Conservation (phyloP, 352 stramenopile species). For the Phytophthora parvispora region DNA sequence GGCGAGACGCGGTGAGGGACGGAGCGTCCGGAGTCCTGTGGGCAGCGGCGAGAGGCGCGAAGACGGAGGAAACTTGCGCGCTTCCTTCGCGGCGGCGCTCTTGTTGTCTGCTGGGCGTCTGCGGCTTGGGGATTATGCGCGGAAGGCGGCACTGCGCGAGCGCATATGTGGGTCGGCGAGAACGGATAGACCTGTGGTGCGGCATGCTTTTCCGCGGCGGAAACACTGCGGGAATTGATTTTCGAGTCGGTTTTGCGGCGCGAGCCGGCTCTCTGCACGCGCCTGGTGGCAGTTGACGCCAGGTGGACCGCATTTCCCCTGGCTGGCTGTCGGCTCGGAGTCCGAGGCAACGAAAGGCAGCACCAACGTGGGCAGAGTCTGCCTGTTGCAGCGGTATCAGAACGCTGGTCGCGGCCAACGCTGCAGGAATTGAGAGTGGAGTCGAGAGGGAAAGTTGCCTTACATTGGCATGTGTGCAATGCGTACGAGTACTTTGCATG, state of each 20-base stretch:
- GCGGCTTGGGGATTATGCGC: conserved; percentile 16
- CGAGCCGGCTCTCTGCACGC: background rate
- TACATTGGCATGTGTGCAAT: background rate
- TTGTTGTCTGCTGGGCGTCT: conserved; percentile 18
- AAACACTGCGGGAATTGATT: conserved; percentile 20
- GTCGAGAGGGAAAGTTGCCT: background rate
- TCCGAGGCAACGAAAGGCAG: too few species aligned
- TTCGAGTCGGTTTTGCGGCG: conserved; percentile 42
- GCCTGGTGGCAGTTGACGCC: conserved; percentile 7
- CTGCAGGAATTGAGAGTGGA: background rate
- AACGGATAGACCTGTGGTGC: background rate
- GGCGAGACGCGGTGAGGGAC: background rate
- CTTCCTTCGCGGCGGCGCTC: background rate
- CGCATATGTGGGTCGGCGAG: background rate
- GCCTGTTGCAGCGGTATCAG: background rate
- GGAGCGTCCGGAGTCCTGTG: background rate
- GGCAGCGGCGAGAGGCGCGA: conserved; percentile 2
- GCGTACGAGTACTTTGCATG: too few species aligned
- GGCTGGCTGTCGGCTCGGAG: too few species aligned
- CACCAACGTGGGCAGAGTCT: too few species aligned
- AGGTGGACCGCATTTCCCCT: conserved; percentile 1
- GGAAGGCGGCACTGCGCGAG: too few species aligned
- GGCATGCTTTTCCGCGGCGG: background rate
- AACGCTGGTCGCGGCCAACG: background rate
- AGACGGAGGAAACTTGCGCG: conserved; percentile 2